phyloP scores from a whole-genome alignment of 108 stramenopile genomes.

The Conticribra weissflogii region DNA sequence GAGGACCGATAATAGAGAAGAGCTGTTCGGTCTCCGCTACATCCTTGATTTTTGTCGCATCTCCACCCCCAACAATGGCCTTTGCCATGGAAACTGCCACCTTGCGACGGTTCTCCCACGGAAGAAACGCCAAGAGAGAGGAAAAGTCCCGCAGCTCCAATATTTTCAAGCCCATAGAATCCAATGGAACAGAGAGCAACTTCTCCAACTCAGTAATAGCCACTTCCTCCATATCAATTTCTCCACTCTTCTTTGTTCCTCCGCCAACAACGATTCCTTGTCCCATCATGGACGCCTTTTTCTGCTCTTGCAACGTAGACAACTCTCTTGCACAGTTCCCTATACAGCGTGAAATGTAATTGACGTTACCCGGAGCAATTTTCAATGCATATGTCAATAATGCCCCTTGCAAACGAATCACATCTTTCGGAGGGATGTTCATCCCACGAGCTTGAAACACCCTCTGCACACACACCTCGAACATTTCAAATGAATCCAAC shows the following conservation, averaged over 20 bases:
- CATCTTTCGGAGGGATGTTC: conserved; percentile 80
- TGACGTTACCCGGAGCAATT: conserved; percentile 91
- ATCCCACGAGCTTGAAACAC: conserved; percentile 88
- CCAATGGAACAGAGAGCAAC: conserved; percentile 87
- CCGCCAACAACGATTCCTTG: conserved; percentile 46
- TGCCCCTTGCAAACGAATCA: conserved; percentile 92
- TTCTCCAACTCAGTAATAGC: conserved; percentile 88
- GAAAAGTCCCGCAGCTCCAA: conserved; percentile 86
- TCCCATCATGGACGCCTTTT: conserved; percentile 59
- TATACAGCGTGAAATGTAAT: conserved; percentile 86
- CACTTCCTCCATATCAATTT: conserved; percentile 70
- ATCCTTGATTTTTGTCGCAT: conserved; percentile 46
- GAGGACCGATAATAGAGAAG: conserved; percentile 88
- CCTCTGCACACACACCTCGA: conserved; percentile 89
- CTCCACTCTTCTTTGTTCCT: conserved; percentile 27
- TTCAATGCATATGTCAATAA: conserved; percentile 90
- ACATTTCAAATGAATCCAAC: conserved; percentile 86
- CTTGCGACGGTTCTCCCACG: conserved; percentile 87
- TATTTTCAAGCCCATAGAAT: conserved; percentile 76
- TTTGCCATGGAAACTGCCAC: conserved; percentile 80
- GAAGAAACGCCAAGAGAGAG: conserved; percentile 85
- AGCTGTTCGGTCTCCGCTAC: conserved; percentile 81
- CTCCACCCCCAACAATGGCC: conserved; percentile 58
- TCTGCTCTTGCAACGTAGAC: conserved; percentile 46
- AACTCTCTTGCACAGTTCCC: conserved; percentile 73